Evolutionary conservation across 2,329 filamentous ascomycete genomes (phyloP), one percentile per base, ranked within the genome.

Genomic region (Rosellinia necatrix): DNA sequence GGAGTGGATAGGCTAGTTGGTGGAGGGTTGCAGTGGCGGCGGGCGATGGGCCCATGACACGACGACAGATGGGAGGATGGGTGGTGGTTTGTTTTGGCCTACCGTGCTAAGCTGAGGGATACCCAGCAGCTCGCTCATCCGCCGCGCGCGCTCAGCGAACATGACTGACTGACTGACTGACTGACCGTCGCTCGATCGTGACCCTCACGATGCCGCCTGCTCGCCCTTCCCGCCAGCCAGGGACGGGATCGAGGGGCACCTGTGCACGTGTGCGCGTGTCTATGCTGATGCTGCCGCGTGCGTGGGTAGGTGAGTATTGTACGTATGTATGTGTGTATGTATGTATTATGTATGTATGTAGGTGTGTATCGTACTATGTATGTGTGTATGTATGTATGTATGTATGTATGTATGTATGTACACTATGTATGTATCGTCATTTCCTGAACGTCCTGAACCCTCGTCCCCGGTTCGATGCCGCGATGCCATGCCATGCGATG

Each of bases 141-240:
- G n/a, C n/a, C n/a, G n/a, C n/a, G n/a, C n/a, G 59, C 59, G 59
- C 56, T 61, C 49, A 61, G 59, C 59, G 59, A 61, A 59, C 44
- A 48, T 44, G 43, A 47, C 48, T n/a, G n/a, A n/a, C n/a, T n/a
- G n/a, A n/a, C n/a, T n/a, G n/a, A n/a, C n/a, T n/a, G n/a, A n/a
- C n/a, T n/a, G n/a, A n/a, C n/a, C n/a, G n/a, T n/a, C n/a, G n/a
- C n/a, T n/a, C n/a, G n/a, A n/a, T n/a, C n/a, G n/a, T n/a, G n/a
- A n/a, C n/a, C n/a, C n/a, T n/a, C 30, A 47, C 41, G 58, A 37
- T 38, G 37, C 24, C 30, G 10, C 10, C 30, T 34, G 10, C 30
- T 13, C 30, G 12, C 30, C 30, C 12, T 12, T 34, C 13, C 32
- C 22, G 50, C 34, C 40, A 52, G 54, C 51, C 48, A 56, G 54